These are phyloP conservation scores for Trametopsis cervina DNA, from an alignment of 768 basidiomycete genomes.

Conservation along the genomic window DNA sequence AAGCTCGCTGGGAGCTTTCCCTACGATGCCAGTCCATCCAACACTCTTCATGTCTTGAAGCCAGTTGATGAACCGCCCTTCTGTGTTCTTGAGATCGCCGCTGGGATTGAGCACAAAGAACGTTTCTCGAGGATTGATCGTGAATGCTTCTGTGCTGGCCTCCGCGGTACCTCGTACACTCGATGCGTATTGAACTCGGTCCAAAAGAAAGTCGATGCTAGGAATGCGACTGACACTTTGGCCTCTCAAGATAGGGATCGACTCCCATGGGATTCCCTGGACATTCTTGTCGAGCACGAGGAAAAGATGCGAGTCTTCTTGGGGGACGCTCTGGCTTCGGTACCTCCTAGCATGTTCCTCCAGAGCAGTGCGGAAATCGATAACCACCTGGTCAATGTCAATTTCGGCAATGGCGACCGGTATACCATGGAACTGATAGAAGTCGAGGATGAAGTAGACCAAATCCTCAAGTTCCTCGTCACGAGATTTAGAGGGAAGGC, in stretches of 20 bases:
- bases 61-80: conserved; percentile 79
- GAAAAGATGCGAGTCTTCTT: conserved; percentile 69
- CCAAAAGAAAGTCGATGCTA: conserved; percentile 79
- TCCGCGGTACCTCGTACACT: conserved; percentile 16
- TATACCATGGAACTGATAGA: conserved; percentile 90
- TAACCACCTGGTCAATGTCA: conserved; percentile 82
- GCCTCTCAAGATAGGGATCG: conserved; percentile 77
- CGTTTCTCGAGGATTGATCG: conserved; percentile 59
- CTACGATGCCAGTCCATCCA: conserved; percentile 83
- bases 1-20: conserved; percentile 73
- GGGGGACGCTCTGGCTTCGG: conserved; percentile 19
- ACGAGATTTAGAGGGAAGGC: conserved; percentile 70
- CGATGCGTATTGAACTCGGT: conserved; percentile 61
- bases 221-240: conserved; percentile 91
- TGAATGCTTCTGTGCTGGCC: conserved; percentile 35
- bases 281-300: conserved; percentile 86
- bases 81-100: conserved; percentile 80
- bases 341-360: conserved; percentile 58
- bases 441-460: conserved; percentile 87
- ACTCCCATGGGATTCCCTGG: conserved; percentile 93
- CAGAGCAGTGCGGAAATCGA: conserved; percentile 73
- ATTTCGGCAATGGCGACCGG: conserved; percentile 87
- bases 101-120: conserved; percentile 90
- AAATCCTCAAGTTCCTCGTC: conserved; percentile 96
- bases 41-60: conserved; percentile 56